A percentile compares a stretch with the other conserved stretches of the same genome.
Evolutionary conservation across 768 basidiomycete genomes (phyloP).

Genomic region (Tylopilus plumbeoviolaceoides): DNA sequence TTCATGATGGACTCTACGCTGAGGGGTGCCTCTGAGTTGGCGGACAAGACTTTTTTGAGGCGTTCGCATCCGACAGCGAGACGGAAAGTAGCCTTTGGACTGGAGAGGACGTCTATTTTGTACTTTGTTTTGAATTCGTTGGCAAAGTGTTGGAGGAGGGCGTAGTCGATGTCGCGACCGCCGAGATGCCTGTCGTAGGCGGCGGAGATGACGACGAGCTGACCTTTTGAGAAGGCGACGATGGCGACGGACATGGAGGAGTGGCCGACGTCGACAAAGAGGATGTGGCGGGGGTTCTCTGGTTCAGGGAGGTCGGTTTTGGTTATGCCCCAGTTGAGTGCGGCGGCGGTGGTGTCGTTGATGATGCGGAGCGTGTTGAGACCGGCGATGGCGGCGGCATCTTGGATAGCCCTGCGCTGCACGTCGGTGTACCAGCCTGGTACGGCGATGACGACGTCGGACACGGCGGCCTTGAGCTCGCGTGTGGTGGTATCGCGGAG

Average conservation of each 20-base stretch:
- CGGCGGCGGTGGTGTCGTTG: conserved; percentile 94
- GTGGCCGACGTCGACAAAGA: conserved; percentile 95
- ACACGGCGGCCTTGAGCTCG: conserved; percentile 84
- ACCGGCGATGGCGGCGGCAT: conserved; percentile 85
- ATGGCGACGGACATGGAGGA: conserved; percentile 83
- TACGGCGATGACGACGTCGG: conserved; percentile 92
- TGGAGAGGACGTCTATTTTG: conserved; percentile 92
- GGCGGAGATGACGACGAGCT: conserved; percentile 79
- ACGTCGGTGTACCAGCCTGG: conserved; percentile 96
- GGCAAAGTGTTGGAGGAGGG: conserved; percentile 84
- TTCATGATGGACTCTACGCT: conserved; percentile 96
- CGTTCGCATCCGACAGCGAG: conserved; percentile 85
- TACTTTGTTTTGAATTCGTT: conserved; percentile 94
- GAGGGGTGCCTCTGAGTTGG: conserved; percentile 83
- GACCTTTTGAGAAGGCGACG: conserved; percentile 92
- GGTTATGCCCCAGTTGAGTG: conserved; percentile 98
- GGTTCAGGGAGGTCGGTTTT: conserved; percentile 91
- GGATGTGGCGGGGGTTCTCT: conserved; percentile 80
- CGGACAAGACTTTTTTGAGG: conserved; percentile 94
- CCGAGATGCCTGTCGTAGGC: conserved; percentile 94
- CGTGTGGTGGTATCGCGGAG: conserved; percentile 79
- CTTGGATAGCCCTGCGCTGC: conserved; percentile 86
- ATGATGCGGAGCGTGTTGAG: conserved; percentile 92
- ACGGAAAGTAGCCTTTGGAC: conserved; percentile 91
- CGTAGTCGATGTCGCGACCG: conserved; percentile 94